These are phyloP conservation scores for Neocatenulostroma microsporum DNA, from an alignment of 2,329 filamentous ascomycete genomes.

Conservation along the genomic window DNA sequence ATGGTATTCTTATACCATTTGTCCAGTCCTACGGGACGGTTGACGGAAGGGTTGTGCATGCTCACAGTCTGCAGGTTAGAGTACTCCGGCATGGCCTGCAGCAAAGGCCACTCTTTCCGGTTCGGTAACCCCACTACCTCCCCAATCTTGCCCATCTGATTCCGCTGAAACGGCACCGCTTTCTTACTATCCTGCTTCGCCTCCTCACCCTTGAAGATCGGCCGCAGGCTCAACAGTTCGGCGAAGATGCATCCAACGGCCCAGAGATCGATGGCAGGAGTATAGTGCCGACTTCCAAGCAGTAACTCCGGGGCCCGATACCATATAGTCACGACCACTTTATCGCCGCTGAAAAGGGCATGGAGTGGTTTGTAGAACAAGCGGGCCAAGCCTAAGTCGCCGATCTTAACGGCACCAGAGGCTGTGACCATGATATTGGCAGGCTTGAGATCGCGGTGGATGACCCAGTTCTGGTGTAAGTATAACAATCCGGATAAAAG, in stretches of 20 bases:
- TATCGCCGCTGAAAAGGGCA: constrained; percentile 86
- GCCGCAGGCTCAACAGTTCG: constrained; percentile 77
- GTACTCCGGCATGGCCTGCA: constrained; percentile 82
- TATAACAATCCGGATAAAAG: constrained; percentile 92
- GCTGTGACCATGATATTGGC: constrained; percentile 99
- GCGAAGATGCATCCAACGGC: constrained; percentile 97
- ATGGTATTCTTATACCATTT: constrained; percentile 51
- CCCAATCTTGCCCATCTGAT: constrained; percentile 98
- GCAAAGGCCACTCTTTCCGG: constrained; percentile 79
- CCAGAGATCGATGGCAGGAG: constrained; percentile 94
- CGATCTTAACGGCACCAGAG: constrained; percentile 82
- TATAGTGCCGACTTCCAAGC: constrained; percentile 90
- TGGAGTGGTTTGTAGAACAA: constrained; percentile 92
- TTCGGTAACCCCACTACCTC: constrained; percentile 89
- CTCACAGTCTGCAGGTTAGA: constrained; percentile 30
- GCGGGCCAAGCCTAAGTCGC: constrained; percentile 83
- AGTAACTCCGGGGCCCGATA: constrained; percentile 93
- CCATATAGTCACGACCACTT: constrained; percentile 99
- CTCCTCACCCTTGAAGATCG: constrained; percentile 98
- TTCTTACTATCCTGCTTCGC: constrained; percentile 99
- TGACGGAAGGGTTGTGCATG: constrained; percentile 42
- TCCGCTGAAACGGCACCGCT: constrained; percentile 91
- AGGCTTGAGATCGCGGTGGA: constrained; percentile 93
- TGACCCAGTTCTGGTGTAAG: constrained; percentile 91
- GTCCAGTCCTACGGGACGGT: constrained; percentile 56